These are phyloP conservation scores for Aureobasidium sp. DNA, from an alignment of 2,329 filamentous ascomycete genomes.

Conservation along the genomic window DNA sequence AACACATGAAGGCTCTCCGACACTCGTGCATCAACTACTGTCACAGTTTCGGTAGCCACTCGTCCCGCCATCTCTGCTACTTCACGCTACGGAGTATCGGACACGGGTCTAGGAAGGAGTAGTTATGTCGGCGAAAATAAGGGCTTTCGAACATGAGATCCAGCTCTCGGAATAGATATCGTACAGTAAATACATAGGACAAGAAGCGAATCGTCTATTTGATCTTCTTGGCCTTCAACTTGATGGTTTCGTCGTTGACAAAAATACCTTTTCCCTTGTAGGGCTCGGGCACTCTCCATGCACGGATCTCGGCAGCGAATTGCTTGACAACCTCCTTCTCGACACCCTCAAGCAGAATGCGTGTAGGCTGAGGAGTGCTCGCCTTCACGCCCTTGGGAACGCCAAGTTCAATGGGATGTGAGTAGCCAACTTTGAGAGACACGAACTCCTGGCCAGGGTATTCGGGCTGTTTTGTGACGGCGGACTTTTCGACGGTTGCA, in stretches of 20 bases:
- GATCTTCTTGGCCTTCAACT: slow-evolving; percentile 83
- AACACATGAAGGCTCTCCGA: not conserved
- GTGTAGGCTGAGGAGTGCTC: slow-evolving; percentile 81
- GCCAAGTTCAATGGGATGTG: slow-evolving; percentile 85
- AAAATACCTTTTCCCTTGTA: slow-evolving; percentile 99
- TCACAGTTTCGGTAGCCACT: not conserved
- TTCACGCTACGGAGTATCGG: not conserved
- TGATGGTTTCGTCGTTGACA: slow-evolving; percentile 94
- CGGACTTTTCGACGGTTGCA: slow-evolving; percentile 73
- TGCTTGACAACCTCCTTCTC: slow-evolving; percentile 82
- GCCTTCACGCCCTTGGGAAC: slow-evolving; percentile 79
- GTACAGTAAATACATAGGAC: slow-evolving; percentile 13
- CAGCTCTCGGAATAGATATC: slow-evolving; percentile 9
- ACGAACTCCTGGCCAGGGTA: slow-evolving; percentile 84
- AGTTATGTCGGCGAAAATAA: not conserved
- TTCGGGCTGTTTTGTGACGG: slow-evolving; percentile 57
- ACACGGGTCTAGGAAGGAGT: not conserved
- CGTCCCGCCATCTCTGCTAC: not conserved
- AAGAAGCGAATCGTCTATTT: slow-evolving; percentile 31
- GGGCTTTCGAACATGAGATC: slow-evolving; percentile 13
- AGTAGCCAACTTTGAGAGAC: slow-evolving; percentile 90
- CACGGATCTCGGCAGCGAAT: slow-evolving; percentile 81
- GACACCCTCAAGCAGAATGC: slow-evolving; percentile 80
- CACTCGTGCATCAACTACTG: slow-evolving; percentile 1
- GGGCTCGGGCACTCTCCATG: slow-evolving; percentile 87